Base-by-base conservation (phyloP, 768 basidiomycete genomes). In the Russula vinacea region DNA sequence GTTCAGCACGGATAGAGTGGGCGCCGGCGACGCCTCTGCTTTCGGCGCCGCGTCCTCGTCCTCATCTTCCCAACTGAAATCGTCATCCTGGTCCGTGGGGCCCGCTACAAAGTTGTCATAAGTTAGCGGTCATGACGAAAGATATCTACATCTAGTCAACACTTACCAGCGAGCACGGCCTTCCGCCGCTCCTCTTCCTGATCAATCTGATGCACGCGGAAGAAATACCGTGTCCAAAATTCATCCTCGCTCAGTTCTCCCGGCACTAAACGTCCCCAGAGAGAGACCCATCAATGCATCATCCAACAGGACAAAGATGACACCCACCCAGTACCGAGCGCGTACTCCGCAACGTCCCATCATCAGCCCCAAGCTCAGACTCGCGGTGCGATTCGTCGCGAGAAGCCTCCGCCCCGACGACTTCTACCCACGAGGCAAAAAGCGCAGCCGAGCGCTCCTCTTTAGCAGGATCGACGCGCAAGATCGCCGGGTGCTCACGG, bases 211-310 rank as follows among this genome's bases (percentile, higher is more conserved):
- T 90, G 78, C 22, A 84, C 82, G 13, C 94, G 83, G 83, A 94
- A 97, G 78, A 94, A 94, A 76, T 91, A 96, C 8, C 94, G 83
- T 44, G 81, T 81, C 94, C 94, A 96, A 75, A 95, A 97, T 16
- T 78, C 78, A 51, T 84, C 81, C 56, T 80, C 80, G 1, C 82
- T 79, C 73, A 93, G 76, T 56, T 79, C 78, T 13, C 82, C 79
- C 1, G 92, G 90, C 2, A 92, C 92, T 94, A 67, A n/a, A 26
- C 22, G 3, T 14, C 13, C 13, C 45, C 22, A 44, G 33, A 1
- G 9, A 22, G 3, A 52, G 42, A 35, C 35, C 24, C 19, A 56
- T 17, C 14, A 26, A 22, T 2, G 7, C 13, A 19, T 11, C 17
- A 45, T 26, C 58, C 35, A 24, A 49, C 49, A 24, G 14, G 62